Conservation (phyloP, 345 rosid species). For the Aegle marmelos region DNA sequence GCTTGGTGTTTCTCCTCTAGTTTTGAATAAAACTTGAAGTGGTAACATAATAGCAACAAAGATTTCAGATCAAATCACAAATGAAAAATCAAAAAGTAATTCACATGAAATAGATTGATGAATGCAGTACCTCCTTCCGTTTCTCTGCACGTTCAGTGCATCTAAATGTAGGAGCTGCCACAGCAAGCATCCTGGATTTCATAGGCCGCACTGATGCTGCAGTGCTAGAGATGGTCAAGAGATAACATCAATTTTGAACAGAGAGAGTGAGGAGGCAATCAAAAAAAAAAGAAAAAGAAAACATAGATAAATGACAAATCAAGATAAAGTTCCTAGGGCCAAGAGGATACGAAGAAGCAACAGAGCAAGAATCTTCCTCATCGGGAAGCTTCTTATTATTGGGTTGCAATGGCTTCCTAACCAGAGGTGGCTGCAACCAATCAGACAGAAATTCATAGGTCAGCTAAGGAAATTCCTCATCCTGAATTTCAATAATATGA, state of each 20-base stretch:
- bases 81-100: not conserved
- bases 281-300: not conserved
- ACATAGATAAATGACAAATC: constrained; percentile 1
- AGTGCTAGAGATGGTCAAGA: constrained; percentile 47
- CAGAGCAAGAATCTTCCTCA: constrained; percentile 71
- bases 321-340: not conserved
- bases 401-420: constrained; percentile 62
- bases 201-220: constrained; percentile 49
- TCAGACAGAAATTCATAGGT: not conserved
- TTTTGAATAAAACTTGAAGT: constrained; percentile 64
- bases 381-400: constrained; percentile 68
- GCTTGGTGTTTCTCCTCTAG: constrained; percentile 84
- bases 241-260: constrained; percentile 8
- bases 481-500: not conserved
- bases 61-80: not conserved
- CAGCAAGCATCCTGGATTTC: constrained; percentile 42
- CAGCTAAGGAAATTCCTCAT: not conserved
- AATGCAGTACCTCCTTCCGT: constrained; percentile 68
- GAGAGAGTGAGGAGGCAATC: constrained; percentile 3
- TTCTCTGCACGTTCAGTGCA: constrained; percentile 81
- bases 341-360: constrained; percentile 66
- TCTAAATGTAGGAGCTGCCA: constrained; percentile 68
- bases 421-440: constrained; percentile 32
- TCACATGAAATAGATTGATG: not conserved
- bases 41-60: constrained; percentile 11